These are phyloP conservation scores for Plectranthus barbatus DNA, from an alignment of 257 asterid genomes.

Conservation along the genomic window DNA sequence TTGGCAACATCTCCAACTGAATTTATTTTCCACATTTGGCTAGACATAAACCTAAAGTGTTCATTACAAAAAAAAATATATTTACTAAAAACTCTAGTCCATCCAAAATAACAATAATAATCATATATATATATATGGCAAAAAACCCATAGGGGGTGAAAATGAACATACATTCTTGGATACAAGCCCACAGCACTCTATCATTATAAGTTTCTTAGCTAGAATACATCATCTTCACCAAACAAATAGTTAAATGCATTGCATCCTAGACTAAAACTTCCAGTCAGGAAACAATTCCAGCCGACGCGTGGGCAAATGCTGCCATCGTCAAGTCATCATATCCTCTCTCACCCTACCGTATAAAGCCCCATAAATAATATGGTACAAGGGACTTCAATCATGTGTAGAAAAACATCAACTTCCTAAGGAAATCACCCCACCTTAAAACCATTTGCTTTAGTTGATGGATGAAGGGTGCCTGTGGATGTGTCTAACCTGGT, in stretches of 20 bases:
- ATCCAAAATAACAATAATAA: too few species aligned
- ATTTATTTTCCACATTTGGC: too few species aligned
- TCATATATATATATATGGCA: too few species aligned
- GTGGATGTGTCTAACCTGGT: conserved; percentile 12
- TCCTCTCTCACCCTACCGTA: conserved; percentile 1
- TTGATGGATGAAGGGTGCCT: conserved; percentile 8
- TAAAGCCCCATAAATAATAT: conserved; percentile 35
- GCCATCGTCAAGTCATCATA: conserved; percentile 17
- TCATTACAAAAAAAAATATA: too few species aligned
- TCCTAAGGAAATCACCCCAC: conserved; percentile 24
- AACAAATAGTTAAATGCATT: conserved; percentile 18
- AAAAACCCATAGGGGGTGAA: neutral
- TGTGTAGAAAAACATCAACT: too few species aligned
- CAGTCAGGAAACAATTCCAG: neutral
- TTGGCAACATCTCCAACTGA: too few species aligned
- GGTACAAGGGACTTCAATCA: conserved; percentile 36
- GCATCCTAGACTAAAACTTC: conserved; percentile 17
- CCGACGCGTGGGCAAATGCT: conserved; percentile 14
- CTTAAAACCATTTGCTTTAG: conserved; percentile 49
- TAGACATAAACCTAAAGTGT: too few species aligned
- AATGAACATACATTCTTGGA: conserved; percentile 17
- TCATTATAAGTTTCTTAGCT: conserved; percentile 19
- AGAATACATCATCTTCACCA: conserved; percentile 25
- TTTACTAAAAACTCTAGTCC: too few species aligned
- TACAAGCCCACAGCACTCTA: conserved; percentile 20